Percentiles rank a stretch among this genome's conserved stretches.
phyloP scores from a whole-genome alignment of 2,329 filamentous ascomycete genomes.

The Cladosporium phlei region DNA sequence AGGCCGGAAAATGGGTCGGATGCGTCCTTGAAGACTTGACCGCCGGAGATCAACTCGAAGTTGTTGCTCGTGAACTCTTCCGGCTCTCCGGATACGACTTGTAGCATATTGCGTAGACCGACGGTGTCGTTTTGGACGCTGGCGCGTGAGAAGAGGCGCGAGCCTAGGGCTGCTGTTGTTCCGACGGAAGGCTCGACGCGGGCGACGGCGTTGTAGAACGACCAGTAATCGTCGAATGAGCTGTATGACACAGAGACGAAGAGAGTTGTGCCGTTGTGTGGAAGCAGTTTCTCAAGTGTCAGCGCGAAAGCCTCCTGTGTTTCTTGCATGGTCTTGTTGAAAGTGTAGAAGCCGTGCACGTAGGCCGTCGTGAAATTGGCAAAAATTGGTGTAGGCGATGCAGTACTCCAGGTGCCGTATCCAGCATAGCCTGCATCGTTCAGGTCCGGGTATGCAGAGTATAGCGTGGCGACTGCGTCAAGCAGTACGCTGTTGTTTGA shows the following conservation, averaged over 20 bases:
- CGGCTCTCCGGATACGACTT: slow-evolving; percentile 21
- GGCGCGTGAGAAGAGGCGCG: slow-evolving; percentile 23
- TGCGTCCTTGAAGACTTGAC: slow-evolving; percentile 33
- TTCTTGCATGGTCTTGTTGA: slow-evolving; percentile 20
- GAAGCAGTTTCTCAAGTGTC: slow-evolving; percentile 18
- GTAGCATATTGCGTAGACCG: slow-evolving; percentile 14
- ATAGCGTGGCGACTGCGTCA: slow-evolving; percentile 24
- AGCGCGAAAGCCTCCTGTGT: slow-evolving; percentile 21
- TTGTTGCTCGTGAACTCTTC: slow-evolving; percentile 29
- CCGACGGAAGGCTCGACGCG: slow-evolving; percentile 16
- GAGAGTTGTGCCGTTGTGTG: slow-evolving; percentile 23
- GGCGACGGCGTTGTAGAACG: slow-evolving; percentile 24
- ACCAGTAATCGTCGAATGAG: slow-evolving; percentile 29
- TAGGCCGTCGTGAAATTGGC: slow-evolving; percentile 26
- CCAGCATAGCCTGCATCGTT: slow-evolving; percentile 29
- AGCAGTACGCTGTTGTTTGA: slow-evolving; percentile 19
- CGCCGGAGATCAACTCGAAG: slow-evolving; percentile 36
- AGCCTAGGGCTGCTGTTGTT: slow-evolving; percentile 23
- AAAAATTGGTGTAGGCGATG: slow-evolving; percentile 22
- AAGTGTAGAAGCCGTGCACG: slow-evolving; percentile 25
- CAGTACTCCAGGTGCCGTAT: slow-evolving; percentile 28
- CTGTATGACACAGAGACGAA: slow-evolving; percentile 27
- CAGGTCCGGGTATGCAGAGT: slow-evolving; percentile 25
- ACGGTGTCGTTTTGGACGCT: slow-evolving; percentile 18
- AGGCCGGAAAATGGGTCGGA: slow-evolving; percentile 44